Percentiles rank a stretch among this genome's conserved stretches.
Evolutionary conservation across 208 protist species (phyloP).

Genomic region (Acanthamoeba castellanii): DNA sequence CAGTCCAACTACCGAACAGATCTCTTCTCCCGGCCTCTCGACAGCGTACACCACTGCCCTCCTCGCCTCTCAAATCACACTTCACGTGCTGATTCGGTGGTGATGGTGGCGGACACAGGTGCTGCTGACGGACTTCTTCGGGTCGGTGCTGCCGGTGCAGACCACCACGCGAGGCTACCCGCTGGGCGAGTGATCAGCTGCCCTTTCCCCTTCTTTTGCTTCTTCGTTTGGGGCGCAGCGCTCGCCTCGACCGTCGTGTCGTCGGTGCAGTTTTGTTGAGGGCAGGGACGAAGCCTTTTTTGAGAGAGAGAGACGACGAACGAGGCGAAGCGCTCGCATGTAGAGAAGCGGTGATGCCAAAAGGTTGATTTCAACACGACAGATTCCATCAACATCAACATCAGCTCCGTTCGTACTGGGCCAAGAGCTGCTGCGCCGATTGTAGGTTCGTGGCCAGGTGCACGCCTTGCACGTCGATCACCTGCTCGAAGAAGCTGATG

Average conservation of each 20-base stretch:
- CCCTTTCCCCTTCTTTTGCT: no score
- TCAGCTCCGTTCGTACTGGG: neutral
- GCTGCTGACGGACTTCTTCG: conserved; percentile 69
- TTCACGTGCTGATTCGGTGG: neutral
- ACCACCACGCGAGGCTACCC: conserved; percentile 14
- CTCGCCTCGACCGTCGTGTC: no score
- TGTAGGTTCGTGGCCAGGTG: conserved; percentile 66
- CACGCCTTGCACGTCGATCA: conserved; percentile 49
- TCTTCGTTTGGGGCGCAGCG: no score
- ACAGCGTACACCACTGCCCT: neutral
- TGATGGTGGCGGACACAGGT: neutral
- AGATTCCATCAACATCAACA: no score
- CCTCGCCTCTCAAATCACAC: neutral
- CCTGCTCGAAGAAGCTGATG: conserved; percentile 69
- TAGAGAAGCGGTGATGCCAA: no score
- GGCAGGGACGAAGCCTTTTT: no score
- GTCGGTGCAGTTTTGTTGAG: no score
- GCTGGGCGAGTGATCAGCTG: neutral
- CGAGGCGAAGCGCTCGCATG: no score
- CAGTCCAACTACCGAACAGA: conserved; percentile 61
- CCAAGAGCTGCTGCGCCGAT: conserved; percentile 51
- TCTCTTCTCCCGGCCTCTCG: conserved; percentile 35
- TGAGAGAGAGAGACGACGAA: no score
- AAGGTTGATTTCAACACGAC: no score
- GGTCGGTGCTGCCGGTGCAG: conserved; percentile 54